Evolutionary conservation across 2,329 filamentous ascomycete species (phyloP).

Genomic region (Exophiala mesophila): DNA sequence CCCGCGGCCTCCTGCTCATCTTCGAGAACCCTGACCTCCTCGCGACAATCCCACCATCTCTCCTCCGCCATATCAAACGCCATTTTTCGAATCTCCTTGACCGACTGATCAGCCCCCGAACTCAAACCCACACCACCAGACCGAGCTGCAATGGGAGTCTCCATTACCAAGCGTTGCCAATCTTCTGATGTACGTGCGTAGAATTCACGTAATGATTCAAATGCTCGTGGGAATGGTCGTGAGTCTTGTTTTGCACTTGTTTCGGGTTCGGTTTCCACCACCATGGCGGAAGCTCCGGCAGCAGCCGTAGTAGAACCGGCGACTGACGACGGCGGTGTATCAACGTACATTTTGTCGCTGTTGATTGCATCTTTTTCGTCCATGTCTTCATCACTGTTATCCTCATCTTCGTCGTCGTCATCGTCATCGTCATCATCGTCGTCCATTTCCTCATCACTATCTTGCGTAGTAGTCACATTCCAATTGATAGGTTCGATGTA

Average conservation of each 20-base stretch:
- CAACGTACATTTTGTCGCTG: conserved; percentile 33
- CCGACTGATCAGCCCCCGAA: conserved; percentile 48
- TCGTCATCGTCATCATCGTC: conserved; percentile 39
- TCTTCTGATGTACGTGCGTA: conserved; percentile 80
- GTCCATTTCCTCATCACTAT: conserved; percentile 52
- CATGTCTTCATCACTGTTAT: conserved; percentile 45
- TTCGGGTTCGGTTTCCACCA: conserved; percentile 27
- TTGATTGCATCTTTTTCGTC: neutral
- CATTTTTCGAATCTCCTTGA: conserved; percentile 89
- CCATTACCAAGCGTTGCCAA: conserved; percentile 85
- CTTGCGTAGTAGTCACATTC: conserved; percentile 60
- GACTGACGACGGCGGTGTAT: conserved; percentile 21
- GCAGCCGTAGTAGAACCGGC: conserved; percentile 33
- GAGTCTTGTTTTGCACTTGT: conserved; percentile 59
- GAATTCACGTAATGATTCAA: conserved; percentile 87
- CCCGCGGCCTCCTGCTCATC: conserved; percentile 95
- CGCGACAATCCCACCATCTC: conserved; percentile 98
- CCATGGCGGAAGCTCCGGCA: conserved; percentile 29
- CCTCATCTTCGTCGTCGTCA: conserved; percentile 41
- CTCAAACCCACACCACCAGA: conserved; percentile 39
- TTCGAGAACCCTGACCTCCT: conserved; percentile 86
- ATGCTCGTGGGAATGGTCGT: conserved; percentile 71
- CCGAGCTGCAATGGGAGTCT: conserved; percentile 65
- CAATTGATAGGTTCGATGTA: conserved; percentile 80
- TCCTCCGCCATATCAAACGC: conserved; percentile 89